These are phyloP conservation scores for Amylostereum areolatum DNA, from an alignment of 1,284 basidiomycete genomes.

Conservation along the genomic window DNA sequence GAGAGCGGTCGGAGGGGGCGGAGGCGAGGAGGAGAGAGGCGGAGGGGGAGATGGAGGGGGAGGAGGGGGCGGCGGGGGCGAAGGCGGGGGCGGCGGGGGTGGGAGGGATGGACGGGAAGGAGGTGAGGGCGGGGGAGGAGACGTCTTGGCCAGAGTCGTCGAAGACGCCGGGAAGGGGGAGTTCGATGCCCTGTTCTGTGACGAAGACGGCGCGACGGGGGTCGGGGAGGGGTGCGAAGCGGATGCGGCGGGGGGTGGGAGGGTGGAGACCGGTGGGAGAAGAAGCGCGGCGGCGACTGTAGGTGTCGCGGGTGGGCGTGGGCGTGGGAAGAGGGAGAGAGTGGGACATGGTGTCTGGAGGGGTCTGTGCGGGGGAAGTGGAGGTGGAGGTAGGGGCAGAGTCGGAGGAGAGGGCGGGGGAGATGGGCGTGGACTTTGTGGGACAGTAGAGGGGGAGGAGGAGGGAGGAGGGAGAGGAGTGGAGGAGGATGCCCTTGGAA, in stretches of 20 bases:
- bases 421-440: conserved; percentile 17
- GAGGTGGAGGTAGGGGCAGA: conserved; percentile 10
- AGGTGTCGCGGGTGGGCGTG: no score
- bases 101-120: conserved; percentile 1
- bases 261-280: conserved; percentile 10
- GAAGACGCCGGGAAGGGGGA: conserved; percentile 25
- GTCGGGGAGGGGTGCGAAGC: conserved; percentile 75
- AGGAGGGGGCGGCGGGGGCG: conserved; percentile 1
- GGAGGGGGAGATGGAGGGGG: conserved; percentile 5
- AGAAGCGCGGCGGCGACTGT: no score
- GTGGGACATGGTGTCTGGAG: no score
- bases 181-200: conserved; percentile 36
- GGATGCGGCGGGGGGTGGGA: conserved; percentile 42
- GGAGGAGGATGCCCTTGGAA: conserved; percentile 27
- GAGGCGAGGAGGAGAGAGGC: conserved; percentile 8
- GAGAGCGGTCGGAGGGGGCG: conserved; percentile 8
- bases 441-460: conserved; percentile 21
- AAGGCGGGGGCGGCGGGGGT: conserved; percentile 7
- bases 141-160: conserved; percentile 27
- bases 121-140: conserved; percentile 6
- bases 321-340: no score
- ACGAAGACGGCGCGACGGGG: conserved; percentile 46
- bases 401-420: conserved; percentile 22
- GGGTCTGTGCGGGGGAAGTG: conserved; percentile 11
- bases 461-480: conserved; percentile 22